A percentile compares a stretch with the other conserved stretches of the same genome.
These are phyloP conservation scores for Acer campestre DNA, from an alignment of 345 rosid species.

Conservation along the genomic window DNA sequence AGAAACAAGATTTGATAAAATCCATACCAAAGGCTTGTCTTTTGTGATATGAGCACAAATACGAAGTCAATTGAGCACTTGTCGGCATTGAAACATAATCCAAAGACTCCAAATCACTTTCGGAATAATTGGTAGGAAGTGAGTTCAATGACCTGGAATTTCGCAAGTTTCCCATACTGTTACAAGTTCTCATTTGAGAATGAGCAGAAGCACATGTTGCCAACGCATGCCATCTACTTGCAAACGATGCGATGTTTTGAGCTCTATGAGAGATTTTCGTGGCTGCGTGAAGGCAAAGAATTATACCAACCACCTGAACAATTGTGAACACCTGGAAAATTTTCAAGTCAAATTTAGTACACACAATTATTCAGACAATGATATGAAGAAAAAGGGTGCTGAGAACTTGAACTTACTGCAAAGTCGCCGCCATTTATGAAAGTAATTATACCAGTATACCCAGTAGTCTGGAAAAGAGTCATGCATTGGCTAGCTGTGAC, in stretches of 20 bases:
- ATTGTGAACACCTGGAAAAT: constrained; percentile 67
- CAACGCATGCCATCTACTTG: constrained; percentile 88
- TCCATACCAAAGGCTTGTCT: constrained; percentile 85
- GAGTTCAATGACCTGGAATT: constrained; percentile 33
- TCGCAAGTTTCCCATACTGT: constrained; percentile 53
- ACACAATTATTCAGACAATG: background rate
- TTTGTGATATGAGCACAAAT: constrained; percentile 69
- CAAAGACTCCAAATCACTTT: constrained; percentile 80
- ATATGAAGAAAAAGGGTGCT: constrained; percentile 1
- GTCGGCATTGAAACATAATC: constrained; percentile 68
- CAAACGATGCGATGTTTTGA: constrained; percentile 65
- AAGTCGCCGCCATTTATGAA: constrained; percentile 82
- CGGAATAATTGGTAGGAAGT: constrained; percentile 48
- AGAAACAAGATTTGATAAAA: constrained; percentile 3
- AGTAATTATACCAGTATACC: constrained; percentile 63
- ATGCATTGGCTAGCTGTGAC: constrained; percentile 76
- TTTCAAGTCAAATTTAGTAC: background rate
- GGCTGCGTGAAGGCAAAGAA: constrained; percentile 82
- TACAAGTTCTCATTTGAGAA: constrained; percentile 50
- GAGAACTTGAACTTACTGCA: constrained; percentile 55
- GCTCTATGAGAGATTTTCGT: constrained; percentile 92
- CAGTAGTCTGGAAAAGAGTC: constrained; percentile 79
- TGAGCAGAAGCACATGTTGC: constrained; percentile 62
- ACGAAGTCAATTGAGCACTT: constrained; percentile 57
- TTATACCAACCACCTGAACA: constrained; percentile 84